Evolutionary conservation across 441 rosid species (phyloP), one percentile per base, ranked within the genome.

Genomic region (Rhodomyrtus psidioides): DNA sequence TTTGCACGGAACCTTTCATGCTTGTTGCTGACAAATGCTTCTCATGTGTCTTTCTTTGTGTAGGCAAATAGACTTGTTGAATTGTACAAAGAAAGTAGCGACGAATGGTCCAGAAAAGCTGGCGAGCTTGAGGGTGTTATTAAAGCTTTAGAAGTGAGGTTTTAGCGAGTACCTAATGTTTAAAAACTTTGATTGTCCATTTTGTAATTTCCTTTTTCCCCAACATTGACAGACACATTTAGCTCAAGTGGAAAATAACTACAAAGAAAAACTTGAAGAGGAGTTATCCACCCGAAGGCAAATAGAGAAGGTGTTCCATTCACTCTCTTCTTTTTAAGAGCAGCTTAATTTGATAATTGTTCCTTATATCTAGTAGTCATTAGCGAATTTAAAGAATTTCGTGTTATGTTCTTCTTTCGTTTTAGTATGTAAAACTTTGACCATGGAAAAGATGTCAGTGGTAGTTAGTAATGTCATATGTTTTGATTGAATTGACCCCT

Each of bases 101-200:
- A 94, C 89, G 99, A 97, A 88, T 95, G 96, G 98, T 95, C 99
- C 81, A 90, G 90, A 87, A 96, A 96, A 94, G 97, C 98, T 9
- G 94, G 94, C 86, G 99, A 97, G 91, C 99, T 96, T 85, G 99
- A 97, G 91, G 99, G 99, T 82, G 99, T 95, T 81, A 91, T 97
- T 82, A 97, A 94, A 89, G 99, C 99, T 87, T 87, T 97, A 60
- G 99, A 97, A 90, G 99, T 97, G 89, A 90, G 92, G 83, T 87
- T 85, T 82, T 82, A 26, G 59, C 3, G 6, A 30, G 39, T 82
- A 19, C 49, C 76, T 70, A 34, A 70, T 19, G 79, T 70, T 70
- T 70, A 14, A 21, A 70, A 70, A 70, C 49, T 34, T 57, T 34
- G 49, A 70, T 65, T 83, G 59, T 16, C 75, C 51, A 65, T 53